Evolutionary conservation across 192 early-diverging fungal species (phyloP).

Genomic region (Coemansia biformis): DNA sequence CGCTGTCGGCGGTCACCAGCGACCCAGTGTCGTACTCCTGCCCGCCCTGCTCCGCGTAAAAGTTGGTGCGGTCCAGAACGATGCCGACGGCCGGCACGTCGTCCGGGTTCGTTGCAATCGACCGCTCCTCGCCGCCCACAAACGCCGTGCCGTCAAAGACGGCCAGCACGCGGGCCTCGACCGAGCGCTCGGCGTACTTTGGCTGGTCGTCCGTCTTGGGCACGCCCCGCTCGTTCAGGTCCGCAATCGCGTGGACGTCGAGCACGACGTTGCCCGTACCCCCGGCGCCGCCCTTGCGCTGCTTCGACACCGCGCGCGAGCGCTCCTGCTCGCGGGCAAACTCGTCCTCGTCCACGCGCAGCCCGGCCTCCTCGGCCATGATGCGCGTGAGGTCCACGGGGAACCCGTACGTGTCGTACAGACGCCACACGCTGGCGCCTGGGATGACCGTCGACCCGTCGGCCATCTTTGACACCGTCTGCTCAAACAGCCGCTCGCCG

Average conservation of each 20-base stretch:
- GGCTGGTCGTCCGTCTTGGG: conserved; percentile 75
- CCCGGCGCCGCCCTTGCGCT: conserved; percentile 51
- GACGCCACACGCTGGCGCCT: conserved; percentile 90
- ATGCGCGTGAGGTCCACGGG: conserved; percentile 94
- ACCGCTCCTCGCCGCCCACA: conserved; percentile 36
- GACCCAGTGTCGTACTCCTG: conserved; percentile 91
- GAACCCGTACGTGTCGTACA: conserved; percentile 99
- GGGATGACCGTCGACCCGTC: conserved; percentile 57
- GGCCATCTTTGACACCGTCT: conserved; percentile 55
- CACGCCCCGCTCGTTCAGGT: conserved; percentile 72
- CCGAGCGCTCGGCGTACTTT: conserved; percentile 74
- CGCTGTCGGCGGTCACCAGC: conserved; percentile 77
- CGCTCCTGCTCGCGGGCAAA: conserved; percentile 72
- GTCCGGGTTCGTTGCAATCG: conserved; percentile 40
- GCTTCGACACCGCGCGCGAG: conserved; percentile 65
- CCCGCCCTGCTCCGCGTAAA: conserved; percentile 96
- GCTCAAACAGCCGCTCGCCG: conserved; percentile 90
- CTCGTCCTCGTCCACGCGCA: conserved; percentile 76
- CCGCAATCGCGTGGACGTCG: conserved; percentile 88
- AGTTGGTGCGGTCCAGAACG: conserved; percentile 90
- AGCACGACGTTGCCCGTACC: conserved; percentile 64
- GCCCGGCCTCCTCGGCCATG: conserved; percentile 96
- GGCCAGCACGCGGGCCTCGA: conserved; percentile 72
- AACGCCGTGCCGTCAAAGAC: conserved; percentile 55
- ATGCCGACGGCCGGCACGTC: conserved; percentile 74